Base-by-base conservation (phyloP, 495 filamentous ascomycete genomes). In the Hypoxylon lienhwacheense region DNA sequence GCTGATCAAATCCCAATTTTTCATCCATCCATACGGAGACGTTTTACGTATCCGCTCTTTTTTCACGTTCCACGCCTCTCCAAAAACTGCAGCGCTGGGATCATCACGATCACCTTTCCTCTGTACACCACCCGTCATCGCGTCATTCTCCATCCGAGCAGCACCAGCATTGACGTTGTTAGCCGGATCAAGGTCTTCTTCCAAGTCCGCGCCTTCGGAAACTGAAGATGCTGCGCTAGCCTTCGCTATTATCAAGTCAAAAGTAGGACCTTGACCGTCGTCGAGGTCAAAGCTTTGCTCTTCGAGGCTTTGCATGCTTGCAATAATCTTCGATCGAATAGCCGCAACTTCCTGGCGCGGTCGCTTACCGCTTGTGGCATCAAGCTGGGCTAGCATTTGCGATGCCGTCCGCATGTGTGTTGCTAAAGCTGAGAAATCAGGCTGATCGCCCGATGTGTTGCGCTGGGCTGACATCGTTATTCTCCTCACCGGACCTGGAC, bases 301-400 rank as follows among this genome's bases (percentile, higher is more conserved):
- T 62, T 90, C 86, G n/a, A 90, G 76, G 61, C 72, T 86, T 58
- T 90, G 86, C 86, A 90, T 90, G 67, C 86, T 89, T 2, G 87
- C 87, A 55, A 90, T 90, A 56, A 90, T 90, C 69, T 84, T 84
- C 8, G 85, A 80, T 53, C 85, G 74, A 66, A 90, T 90, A 17
- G 85, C 85, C 6, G 83, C 86, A 6, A 90, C 86, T 65, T 90
- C 87, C 29, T 81, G 75, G 55, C 77, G 81, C 11, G 86, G 86
- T 22, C 87, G 70, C 60, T 89, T 90, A 2, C 83, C 81, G 55
- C 82, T 80, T 17, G 84, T 88, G 1, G 84, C 78, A 44, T 89
- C 86, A 29, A 90, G 77, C 63, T 90, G 86, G 10, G 86, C 85
- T 16, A 90, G 66, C 86, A 90, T 90, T 67, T 88, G 85, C 14